A percentile compares a stretch with the other conserved stretches of the same genome.
These are phyloP conservation scores for Aspergillus melleus DNA, from an alignment of 2,329 filamentous ascomycete genomes.

Conservation along the genomic window DNA sequence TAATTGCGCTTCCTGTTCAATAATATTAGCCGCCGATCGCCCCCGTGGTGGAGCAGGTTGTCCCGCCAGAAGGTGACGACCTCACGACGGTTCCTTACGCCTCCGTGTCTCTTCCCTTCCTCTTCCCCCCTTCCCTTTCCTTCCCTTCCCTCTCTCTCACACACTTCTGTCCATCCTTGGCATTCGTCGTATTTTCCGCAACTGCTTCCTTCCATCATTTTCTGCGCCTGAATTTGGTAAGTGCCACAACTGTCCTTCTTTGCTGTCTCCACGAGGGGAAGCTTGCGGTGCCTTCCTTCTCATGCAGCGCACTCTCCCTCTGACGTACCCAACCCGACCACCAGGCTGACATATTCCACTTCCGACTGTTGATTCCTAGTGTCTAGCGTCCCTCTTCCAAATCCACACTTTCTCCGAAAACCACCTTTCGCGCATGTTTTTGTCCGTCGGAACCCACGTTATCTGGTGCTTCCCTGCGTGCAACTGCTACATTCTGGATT, in stretches of 20 bases:
- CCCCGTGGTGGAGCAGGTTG: constrained; percentile 32
- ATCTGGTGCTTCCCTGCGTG: constrained; percentile 19
- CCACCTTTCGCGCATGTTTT: constrained; percentile 15
- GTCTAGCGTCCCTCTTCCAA: constrained; percentile 13
- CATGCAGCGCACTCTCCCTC: constrained; percentile 16
- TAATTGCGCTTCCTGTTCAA: constrained; percentile 18
- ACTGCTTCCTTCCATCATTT: not conserved
- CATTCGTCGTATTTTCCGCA: not conserved
- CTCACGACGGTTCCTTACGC: constrained; percentile 10
- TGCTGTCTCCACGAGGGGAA: too few species aligned
- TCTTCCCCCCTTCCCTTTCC: constrained; percentile 17
- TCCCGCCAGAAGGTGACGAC: constrained; percentile 33
- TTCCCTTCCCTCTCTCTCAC: constrained; percentile 19
- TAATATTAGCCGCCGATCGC: constrained; percentile 36
- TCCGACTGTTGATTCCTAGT: constrained; percentile 20
- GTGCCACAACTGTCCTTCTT: constrained; percentile 2
- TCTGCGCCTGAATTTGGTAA: constrained; percentile 13
- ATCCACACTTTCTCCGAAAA: constrained; percentile 7
- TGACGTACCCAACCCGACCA: constrained; percentile 20
- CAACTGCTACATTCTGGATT: constrained; percentile 10
- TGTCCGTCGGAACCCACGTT: constrained; percentile 22
- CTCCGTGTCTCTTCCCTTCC: constrained; percentile 13
- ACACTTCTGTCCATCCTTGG: constrained; percentile 4
- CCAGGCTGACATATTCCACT: constrained; percentile 28
- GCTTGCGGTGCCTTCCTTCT: constrained; percentile 7